Percentiles rank a stretch among this genome's conserved stretches.
These are phyloP conservation scores for Tympanopsis confertula DNA, from an alignment of 2,329 filamentous ascomycete species.

Conservation along the genomic window DNA sequence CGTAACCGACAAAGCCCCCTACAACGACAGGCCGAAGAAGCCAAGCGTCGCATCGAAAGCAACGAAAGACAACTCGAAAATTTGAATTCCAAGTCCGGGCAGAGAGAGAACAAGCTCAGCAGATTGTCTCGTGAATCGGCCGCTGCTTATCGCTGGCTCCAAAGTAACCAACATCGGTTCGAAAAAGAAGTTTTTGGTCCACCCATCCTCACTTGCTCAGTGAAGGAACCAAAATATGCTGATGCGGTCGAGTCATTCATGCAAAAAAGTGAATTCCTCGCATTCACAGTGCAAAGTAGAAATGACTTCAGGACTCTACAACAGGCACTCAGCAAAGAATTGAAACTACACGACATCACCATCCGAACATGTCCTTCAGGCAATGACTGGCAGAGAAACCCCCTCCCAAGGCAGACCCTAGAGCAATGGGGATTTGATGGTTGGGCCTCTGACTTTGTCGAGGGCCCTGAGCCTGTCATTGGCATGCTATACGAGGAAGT, in stretches of 20 bases:
- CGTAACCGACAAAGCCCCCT: slow-evolving; percentile 10
- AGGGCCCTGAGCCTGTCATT: slow-evolving; percentile 72
- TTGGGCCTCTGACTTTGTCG: slow-evolving; percentile 67
- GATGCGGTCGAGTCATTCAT: slow-evolving; percentile 41
- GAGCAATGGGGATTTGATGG: slow-evolving; percentile 57
- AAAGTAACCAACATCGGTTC: slow-evolving; percentile 57
- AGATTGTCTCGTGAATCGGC: slow-evolving; percentile 50
- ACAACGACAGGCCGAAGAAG: slow-evolving; percentile 19
- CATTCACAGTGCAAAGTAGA: slow-evolving; percentile 65
- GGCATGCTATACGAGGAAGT: slow-evolving; percentile 76
- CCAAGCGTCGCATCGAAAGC: slow-evolving; percentile 23
- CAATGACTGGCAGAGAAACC: too few relatives aligned
- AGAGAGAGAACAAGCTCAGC: slow-evolving; percentile 57
- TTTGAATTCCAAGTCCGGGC: slow-evolving; percentile 65
- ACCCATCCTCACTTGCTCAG: slow-evolving; percentile 66
- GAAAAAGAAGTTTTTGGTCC: slow-evolving; percentile 71
- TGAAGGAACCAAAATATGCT: slow-evolving; percentile 60
- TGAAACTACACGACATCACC: slow-evolving; percentile 55
- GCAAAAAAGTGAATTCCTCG: slow-evolving; percentile 38
- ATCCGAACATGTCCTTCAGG: slow-evolving; percentile 56
- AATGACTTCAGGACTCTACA: slow-evolving; percentile 67
- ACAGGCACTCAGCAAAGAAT: slow-evolving; percentile 45
- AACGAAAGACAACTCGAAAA: slow-evolving; percentile 37
- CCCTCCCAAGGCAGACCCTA: too few relatives aligned
- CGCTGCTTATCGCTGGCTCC: slow-evolving; percentile 71